Conservation (phyloP, 306 rosid genomes). For the Sphenostylis stenocarpa region DNA sequence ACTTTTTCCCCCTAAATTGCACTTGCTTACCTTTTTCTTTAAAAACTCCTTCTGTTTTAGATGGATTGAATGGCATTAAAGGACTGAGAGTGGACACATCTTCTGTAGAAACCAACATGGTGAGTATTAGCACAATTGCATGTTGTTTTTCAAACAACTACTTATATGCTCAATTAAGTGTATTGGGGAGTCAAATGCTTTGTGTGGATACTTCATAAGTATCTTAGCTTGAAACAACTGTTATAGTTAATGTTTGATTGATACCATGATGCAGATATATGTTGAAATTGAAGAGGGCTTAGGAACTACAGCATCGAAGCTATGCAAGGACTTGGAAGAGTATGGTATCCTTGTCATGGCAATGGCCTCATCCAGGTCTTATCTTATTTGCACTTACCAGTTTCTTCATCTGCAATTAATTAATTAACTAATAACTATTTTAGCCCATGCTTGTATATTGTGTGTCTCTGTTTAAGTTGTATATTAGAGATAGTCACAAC, state of each 20-base stretch:
- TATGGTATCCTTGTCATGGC: conserved; percentile 58
- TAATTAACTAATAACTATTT: not conserved
- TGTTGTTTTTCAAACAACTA: not conserved
- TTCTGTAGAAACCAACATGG: conserved; percentile 79
- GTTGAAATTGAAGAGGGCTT: conserved; percentile 59
- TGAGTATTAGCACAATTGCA: conserved; percentile 43
- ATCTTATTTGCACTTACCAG: conserved; percentile 1
- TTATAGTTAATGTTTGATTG: not conserved
- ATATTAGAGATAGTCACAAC: too few relatives aligned
- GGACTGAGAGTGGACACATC: conserved; percentile 55
- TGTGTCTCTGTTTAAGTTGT: too few relatives aligned
- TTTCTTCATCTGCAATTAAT: not conserved
- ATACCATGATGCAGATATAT: conserved; percentile 43
- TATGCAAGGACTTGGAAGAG: conserved; percentile 56
- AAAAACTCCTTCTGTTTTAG: conserved; percentile 35
- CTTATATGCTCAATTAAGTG: not conserved
- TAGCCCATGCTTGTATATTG: too few relatives aligned
- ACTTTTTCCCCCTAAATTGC: not conserved
- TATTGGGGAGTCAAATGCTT: not conserved
- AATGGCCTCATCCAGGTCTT: conserved; percentile 58
- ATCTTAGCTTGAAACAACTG: too few relatives aligned
- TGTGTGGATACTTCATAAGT: not conserved
- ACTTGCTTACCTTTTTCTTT: not conserved
- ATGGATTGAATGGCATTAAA: conserved; percentile 57
- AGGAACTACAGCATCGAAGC: conserved; percentile 48